These are phyloP conservation scores for Rhizomucor pusillus DNA, from an alignment of 371 early-diverging fungal genomes.

Conservation along the genomic window DNA sequence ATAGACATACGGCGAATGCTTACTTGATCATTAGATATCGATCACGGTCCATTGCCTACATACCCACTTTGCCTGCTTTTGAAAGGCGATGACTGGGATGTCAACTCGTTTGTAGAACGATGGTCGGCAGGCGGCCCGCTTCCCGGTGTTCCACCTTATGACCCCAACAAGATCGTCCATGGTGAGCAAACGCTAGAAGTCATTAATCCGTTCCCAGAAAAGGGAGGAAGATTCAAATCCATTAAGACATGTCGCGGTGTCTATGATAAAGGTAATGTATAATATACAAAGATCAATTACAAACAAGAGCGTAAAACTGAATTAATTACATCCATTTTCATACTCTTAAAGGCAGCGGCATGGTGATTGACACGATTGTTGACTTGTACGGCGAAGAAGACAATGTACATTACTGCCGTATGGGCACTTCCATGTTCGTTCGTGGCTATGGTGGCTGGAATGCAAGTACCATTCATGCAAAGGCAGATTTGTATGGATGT, in stretches of 20 bases:
- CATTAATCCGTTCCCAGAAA: slow-evolving; percentile 54
- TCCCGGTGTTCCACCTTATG: slow-evolving; percentile 64
- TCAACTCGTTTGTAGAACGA: slow-evolving; percentile 54
- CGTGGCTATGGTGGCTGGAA: slow-evolving; percentile 60
- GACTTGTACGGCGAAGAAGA: slow-evolving; percentile 56
- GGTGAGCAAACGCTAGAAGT: slow-evolving; percentile 71
- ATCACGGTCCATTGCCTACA: slow-evolving; percentile 60
- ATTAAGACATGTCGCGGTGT: slow-evolving; percentile 45
- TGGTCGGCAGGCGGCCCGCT: slow-evolving; percentile 28
- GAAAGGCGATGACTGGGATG: slow-evolving; percentile 56
- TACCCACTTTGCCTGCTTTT: slow-evolving; percentile 63
- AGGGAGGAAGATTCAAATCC: slow-evolving; percentile 53
- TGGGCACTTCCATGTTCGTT: slow-evolving; percentile 49
- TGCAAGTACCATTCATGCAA: too few species aligned
- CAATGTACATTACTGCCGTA: slow-evolving; percentile 40
- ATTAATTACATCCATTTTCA: too few species aligned
- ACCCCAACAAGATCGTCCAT: slow-evolving; percentile 68
- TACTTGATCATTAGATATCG: slow-evolving; percentile 35
- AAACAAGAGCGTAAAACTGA: too few species aligned
- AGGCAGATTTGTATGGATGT: too few species aligned
- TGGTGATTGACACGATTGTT: slow-evolving; percentile 61
- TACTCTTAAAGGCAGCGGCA: slow-evolving; percentile 48
- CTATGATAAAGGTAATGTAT: slow-evolving; percentile 48
- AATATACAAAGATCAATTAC: too few species aligned
- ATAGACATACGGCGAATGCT: not conserved